Base-by-base conservation (phyloP, 192 early-diverging fungal genomes). In the Glomus cerebriforme region DNA sequence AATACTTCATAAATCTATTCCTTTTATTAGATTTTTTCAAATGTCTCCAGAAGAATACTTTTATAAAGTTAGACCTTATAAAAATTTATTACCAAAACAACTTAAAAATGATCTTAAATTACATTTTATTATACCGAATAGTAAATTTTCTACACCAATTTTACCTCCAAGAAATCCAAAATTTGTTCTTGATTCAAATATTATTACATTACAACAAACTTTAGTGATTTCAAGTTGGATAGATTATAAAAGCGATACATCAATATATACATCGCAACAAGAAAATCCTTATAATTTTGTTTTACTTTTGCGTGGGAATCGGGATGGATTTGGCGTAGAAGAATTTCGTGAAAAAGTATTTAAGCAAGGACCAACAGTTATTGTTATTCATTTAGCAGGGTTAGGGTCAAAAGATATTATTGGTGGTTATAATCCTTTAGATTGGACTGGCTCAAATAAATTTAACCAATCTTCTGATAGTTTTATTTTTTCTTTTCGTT, bases 211-310 rank as follows among this genome's bases (percentile, higher is more conserved):
- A 34, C 37, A 76, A 63, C 59, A 62, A 15, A 6, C 74, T 19
- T 59, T 59, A 17, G 15, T 76, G 7, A 62, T 76, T 64, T 34
- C 59, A 34, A 76, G 59, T 76, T 76, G 74, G 74, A 76, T 76
- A 63, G 72, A 59, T 58, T n/a, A 24, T 47, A 43, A 76, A 63
- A 37, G 43, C 37, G 59, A 63, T 64, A 13, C 35, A 37, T 29
- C 6, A 49, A 47, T 47, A 13, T 54, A 45, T 54, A 32, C 24
- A 27, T 45, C 45, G n/a, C 22, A 29, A 58, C 12, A 60, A 24
- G 73, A 59, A 39, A 59, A 62, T 63, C 59, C 73, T n/a, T 63
- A 60, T 75, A 26, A 60, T 37, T 62, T 75, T 22, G 37, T 31
- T 37, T 26, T 75, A 7, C 34, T 75, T 19, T 37, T 62, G 13